A percentile compares a stretch with the other conserved stretches of the same genome.
phyloP scores from a whole-genome alignment of 495 filamentous ascomycete species.

The Oleoguttula mirabilis region DNA sequence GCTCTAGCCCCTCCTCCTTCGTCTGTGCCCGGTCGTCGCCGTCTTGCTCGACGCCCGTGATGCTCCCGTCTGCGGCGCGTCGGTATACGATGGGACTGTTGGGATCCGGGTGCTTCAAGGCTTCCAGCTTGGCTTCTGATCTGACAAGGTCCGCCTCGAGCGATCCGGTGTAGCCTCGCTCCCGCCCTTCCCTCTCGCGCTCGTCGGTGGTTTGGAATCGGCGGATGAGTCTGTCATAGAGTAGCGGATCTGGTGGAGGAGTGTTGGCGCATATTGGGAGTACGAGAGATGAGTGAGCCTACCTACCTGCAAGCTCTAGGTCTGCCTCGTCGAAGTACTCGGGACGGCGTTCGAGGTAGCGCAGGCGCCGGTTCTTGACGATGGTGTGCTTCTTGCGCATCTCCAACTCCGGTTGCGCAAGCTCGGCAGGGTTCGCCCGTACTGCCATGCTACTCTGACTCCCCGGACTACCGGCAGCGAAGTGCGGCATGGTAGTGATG shows the following conservation, averaged over 20 bases:
- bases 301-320: conserved; percentile 50
- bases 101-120: conserved; percentile 44
- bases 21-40: conserved; percentile 39
- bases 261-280: conserved; percentile 4
- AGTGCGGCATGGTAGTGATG: too few species aligned
- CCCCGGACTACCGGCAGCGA: too few species aligned
- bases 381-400: conserved; percentile 22
- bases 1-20: conserved; percentile 51
- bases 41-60: conserved; percentile 44
- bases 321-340: conserved; percentile 48
- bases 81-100: conserved; percentile 36
- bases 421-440: too few species aligned
- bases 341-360: conserved; percentile 50
- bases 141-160: conserved; percentile 60
- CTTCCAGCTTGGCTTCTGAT: conserved; percentile 48
- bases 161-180: conserved; percentile 60
- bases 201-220: conserved; percentile 64
- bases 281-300: neutral
- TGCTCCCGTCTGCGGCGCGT: conserved; percentile 40
- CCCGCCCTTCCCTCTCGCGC: conserved; percentile 56
- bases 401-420: neutral
- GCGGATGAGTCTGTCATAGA: conserved; percentile 69
- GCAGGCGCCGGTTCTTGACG: conserved; percentile 51
- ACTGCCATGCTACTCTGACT: too few species aligned
- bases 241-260: conserved; percentile 50